These are phyloP conservation scores for Mycena rosella DNA, from an alignment of 768 basidiomycete genomes.

Conservation along the genomic window DNA sequence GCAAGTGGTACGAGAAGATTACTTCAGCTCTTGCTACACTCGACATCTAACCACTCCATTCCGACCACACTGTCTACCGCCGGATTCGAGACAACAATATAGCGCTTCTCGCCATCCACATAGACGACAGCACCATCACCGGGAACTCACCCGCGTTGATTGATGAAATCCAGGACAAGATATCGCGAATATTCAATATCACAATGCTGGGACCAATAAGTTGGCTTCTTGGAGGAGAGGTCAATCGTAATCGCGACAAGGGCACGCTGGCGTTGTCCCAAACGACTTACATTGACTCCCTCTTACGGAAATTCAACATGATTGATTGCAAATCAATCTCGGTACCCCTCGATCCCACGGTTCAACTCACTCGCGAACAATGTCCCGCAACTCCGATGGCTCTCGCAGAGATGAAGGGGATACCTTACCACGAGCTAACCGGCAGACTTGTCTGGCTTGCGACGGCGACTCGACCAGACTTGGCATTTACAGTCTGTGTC, in stretches of 20 bases:
- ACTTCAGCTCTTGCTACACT: conserved; percentile 31
- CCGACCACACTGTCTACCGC: conserved; percentile 35
- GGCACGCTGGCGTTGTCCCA: conserved; percentile 2
- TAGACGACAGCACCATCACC: conserved; percentile 51
- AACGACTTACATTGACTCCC: conserved; percentile 20
- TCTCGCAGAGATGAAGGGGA: background rate
- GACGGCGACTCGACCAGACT: background rate
- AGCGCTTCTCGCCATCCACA: conserved; percentile 39
- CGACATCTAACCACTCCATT: conserved; percentile 2
- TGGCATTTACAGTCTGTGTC: too few species aligned
- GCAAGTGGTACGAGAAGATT: conserved; percentile 45
- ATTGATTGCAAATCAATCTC: conserved; percentile 18
- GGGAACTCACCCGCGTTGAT: conserved; percentile 36
- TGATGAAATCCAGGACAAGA: conserved; percentile 26
- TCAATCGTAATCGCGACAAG: too few species aligned
- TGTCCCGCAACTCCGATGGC: background rate
- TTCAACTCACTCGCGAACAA: too few species aligned
- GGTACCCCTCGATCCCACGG: conserved; percentile 24
- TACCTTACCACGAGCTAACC: background rate
- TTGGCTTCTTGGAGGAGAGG: conserved; percentile 48
- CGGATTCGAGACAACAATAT: conserved; percentile 11
- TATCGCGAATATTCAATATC: conserved; percentile 19
- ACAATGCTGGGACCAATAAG: conserved; percentile 44
- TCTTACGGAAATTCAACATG: conserved; percentile 35
- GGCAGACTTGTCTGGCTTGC: conserved; percentile 11